Percentiles rank a stretch among this genome's conserved stretches.
Conservation (phyloP, 2,329 filamentous ascomycete species). For the Arthrobotrys megalospora region DNA sequence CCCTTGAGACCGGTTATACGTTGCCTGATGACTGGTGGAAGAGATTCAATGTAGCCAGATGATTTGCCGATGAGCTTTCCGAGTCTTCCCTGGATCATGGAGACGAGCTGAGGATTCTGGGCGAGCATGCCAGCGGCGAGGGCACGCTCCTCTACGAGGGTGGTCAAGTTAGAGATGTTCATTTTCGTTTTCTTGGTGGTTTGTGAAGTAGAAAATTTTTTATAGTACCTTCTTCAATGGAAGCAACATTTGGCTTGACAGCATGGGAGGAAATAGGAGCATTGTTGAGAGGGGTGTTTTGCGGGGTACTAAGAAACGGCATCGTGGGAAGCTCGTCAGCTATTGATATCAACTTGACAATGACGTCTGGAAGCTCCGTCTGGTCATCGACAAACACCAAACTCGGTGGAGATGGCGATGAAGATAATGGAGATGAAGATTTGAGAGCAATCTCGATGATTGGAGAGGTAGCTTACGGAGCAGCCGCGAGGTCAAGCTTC, state of each 20-base stretch:
- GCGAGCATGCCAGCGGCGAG: slow-evolving; percentile 93
- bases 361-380: slow-evolving; percentile 41
- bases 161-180: slow-evolving; percentile 53
- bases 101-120: slow-evolving; percentile 92
- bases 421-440: slow-evolving; percentile 65
- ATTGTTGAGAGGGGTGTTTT: slow-evolving; percentile 96
- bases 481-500: slow-evolving; percentile 75
- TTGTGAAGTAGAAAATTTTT: slow-evolving; percentile 36
- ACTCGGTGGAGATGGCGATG: slow-evolving; percentile 59
- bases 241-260: slow-evolving; percentile 91
- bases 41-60: slow-evolving; percentile 97
- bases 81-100: slow-evolving; percentile 98
- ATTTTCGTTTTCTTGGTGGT: slow-evolving; percentile 26
- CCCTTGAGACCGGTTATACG: slow-evolving; percentile 96
- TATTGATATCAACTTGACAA: slow-evolving; percentile 68
- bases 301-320: slow-evolving; percentile 81
- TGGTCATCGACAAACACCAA: slow-evolving; percentile 63
- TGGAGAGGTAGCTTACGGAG: slow-evolving; percentile 72
- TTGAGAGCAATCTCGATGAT: slow-evolving; percentile 19
- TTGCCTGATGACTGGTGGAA: slow-evolving; percentile 88
- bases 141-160: slow-evolving; percentile 75
- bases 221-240: slow-evolving; percentile 93
- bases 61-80: slow-evolving; percentile 93
- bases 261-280: slow-evolving; percentile 98
- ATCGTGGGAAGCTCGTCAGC: slow-evolving; percentile 66